Evolutionary conservation across 768 basidiomycete species (phyloP).

Genomic region (Butyriboletus loyo): DNA sequence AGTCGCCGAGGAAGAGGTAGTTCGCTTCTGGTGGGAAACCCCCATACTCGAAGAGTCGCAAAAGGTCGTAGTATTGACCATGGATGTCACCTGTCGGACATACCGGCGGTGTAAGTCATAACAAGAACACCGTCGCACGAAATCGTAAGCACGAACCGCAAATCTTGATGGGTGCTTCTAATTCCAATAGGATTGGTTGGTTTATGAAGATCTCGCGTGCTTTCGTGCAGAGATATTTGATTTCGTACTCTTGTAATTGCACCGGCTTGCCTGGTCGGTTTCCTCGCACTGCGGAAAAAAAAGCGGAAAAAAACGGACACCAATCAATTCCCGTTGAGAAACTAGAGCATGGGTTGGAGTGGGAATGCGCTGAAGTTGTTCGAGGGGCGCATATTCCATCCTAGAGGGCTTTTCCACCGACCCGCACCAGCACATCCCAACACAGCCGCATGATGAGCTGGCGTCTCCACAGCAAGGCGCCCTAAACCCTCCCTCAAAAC

Average conservation of each 20-base stretch:
- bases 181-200: constrained; percentile 95
- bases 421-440: background rate
- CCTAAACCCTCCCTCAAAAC: constrained; percentile 7
- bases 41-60: constrained; percentile 97
- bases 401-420: constrained; percentile 6
- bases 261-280: constrained; percentile 99
- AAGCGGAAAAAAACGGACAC: constrained; percentile 5
- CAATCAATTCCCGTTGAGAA: constrained; percentile 17
- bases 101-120: constrained; percentile 23
- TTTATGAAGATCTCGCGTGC: constrained; percentile 99
- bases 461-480: constrained; percentile 1
- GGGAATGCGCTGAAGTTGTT: background rate
- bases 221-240: constrained; percentile 98
- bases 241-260: constrained; percentile 97
- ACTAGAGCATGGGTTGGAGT: background rate
- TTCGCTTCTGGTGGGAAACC: constrained; percentile 99
- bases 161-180: constrained; percentile 99
- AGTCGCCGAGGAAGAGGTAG: constrained; percentile 99
- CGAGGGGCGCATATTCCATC: background rate
- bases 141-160: constrained; percentile 66
- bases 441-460: constrained; percentile 19
- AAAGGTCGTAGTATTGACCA: constrained; percentile 98
- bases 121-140: constrained; percentile 4
- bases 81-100: constrained; percentile 84
- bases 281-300: constrained; percentile 71